phyloP scores from a whole-genome alignment of 1,284 basidiomycete genomes.

The Wallemia ichthyophaga region DNA sequence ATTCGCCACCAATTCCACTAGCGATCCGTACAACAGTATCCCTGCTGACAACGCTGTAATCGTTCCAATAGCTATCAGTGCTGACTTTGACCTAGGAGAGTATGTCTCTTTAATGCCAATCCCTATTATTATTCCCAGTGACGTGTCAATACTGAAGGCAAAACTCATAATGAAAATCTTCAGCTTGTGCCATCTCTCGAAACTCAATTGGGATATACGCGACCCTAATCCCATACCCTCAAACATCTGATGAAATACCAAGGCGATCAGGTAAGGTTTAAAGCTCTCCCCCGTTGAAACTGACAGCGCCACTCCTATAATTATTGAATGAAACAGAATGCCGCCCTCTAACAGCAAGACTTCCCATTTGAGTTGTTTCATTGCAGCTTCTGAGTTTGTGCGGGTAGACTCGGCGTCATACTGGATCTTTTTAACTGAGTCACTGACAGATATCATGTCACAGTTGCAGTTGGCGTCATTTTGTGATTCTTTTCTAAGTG shows the following conservation, averaged over 20 bases:
- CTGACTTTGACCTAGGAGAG: conserved; percentile 11
- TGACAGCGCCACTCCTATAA: conserved; percentile 12
- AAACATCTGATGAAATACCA: conserved; percentile 13
- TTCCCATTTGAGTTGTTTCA: conserved; percentile 10
- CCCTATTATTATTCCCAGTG: conserved; percentile 12
- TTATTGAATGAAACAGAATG: conserved; percentile 17
- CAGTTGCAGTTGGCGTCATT: too few relatives aligned
- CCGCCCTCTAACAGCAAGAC: conserved; percentile 18
- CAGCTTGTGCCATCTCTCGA: conserved; percentile 1
- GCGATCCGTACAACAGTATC: not conserved
- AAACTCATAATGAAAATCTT: conserved; percentile 10
- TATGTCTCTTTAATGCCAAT: conserved; percentile 12
- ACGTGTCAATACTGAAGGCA: conserved; percentile 11
- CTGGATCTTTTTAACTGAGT: too few relatives aligned
- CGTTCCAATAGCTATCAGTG: conserved; percentile 12
- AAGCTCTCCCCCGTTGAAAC: conserved; percentile 3
- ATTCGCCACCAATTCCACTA: not conserved
- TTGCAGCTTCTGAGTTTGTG: not conserved
- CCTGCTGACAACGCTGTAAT: conserved; percentile 8
- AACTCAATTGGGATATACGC: conserved; percentile 11
- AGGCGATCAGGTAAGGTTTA: conserved; percentile 11
- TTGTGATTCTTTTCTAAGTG: too few relatives aligned
- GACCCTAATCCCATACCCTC: conserved; percentile 10
- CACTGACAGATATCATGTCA: too few relatives aligned
- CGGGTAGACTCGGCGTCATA: not conserved